Evolutionary conservation across 2,329 filamentous ascomycete genomes (phyloP), one percentile per base, ranked within the genome.

Genomic region (Pyricularia pennisetigena): DNA sequence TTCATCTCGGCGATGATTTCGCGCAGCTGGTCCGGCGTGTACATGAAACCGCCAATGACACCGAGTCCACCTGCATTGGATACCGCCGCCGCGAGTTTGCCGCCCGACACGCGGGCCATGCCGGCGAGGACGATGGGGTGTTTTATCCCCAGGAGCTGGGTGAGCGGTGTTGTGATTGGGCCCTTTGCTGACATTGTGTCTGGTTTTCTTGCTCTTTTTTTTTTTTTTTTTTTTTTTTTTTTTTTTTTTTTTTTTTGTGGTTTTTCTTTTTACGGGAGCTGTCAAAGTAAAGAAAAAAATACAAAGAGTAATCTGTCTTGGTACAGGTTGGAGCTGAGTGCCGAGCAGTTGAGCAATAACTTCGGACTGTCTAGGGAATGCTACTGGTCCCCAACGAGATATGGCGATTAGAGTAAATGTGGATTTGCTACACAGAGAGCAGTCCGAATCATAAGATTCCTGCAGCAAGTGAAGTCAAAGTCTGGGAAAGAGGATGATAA

Each of bases 91-190:
- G 92, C 93, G 64, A 97, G 88, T 23, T 83, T 84, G 0, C 90
- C 92, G 69, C 90, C 89, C 0, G 91, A 94, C 10, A 91, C 92
- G 70, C 91, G 88, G 2, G 94, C 94, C 94, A 98, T 98, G 74
- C 94, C 94, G 41, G 94, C 94, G 24, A 97, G 91, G 72, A 97
- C 82, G 78, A 98, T 89, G 59, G 94, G 94, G 80, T 97, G 93
- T 72, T 89, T 83, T 79, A 97, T 97, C 28, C 88, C 86, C 67
- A 97, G 86, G 67, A 97, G 88, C 68, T 83, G 83, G 71, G 90
- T 94, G 54, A 97, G 85, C 1, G 92, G 91, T 12, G 93, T 96
- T 69, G 86, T 86, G 74, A 95, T 89, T 69, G 88, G 83, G 64
- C 82, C 82, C 64, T 41, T 65, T 30, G 62, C 30, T 14, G 65